These are phyloP conservation scores for Prunus dulcis DNA, from an alignment of 306 rosid species.

Conservation along the genomic window DNA sequence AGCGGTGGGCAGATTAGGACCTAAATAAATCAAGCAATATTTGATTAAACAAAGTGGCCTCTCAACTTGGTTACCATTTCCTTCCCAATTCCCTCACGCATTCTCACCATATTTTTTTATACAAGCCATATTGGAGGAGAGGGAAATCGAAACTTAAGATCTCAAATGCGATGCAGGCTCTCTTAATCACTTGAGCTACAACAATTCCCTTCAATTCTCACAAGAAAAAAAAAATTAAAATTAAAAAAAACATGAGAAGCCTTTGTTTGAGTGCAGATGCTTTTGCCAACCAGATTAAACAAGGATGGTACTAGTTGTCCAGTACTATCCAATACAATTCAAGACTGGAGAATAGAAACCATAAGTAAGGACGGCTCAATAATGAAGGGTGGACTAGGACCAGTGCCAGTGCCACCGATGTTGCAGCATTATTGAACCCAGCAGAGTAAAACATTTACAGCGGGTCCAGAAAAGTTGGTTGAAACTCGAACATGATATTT, in stretches of 20 bases:
- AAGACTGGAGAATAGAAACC: neutral
- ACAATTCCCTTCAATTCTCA: too few species aligned
- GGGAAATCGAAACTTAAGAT: too few species aligned
- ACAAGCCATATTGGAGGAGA: too few species aligned
- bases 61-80: neutral
- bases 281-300: neutral
- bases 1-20: neutral
- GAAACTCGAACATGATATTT: neutral
- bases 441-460: neutral
- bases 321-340: neutral
- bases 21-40: neutral
- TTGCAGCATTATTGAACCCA: neutral
- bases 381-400: conserved; percentile 4
- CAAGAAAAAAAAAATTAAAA: too few species aligned
- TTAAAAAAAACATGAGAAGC: too few species aligned
- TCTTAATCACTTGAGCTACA: too few species aligned
- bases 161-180: too few species aligned
- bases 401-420: neutral
- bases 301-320: neutral
- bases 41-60: neutral
- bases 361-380: neutral
- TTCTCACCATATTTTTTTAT: too few species aligned
- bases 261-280: too few species aligned
- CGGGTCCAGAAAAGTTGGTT: neutral
- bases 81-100: too few species aligned